Conservation (phyloP, 805 yeast species). For the Saccharomycopsis sp. region DNA sequence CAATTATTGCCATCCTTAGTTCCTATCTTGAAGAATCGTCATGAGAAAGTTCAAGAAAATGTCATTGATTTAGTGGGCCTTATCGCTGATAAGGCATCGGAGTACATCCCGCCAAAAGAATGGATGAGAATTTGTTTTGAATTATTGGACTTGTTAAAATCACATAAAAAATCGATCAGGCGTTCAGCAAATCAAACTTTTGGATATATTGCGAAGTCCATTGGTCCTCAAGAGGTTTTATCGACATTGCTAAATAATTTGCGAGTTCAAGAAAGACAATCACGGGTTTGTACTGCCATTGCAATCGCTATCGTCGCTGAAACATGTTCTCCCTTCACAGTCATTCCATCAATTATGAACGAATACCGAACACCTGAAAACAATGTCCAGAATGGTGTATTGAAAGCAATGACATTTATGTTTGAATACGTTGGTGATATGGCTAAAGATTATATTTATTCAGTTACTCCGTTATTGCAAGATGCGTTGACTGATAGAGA, state of each 20-base stretch:
- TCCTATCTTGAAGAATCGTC: slow-evolving; percentile 83
- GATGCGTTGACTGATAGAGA: slow-evolving; percentile 90
- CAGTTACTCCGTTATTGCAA: slow-evolving; percentile 70
- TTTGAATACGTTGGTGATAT: slow-evolving; percentile 84
- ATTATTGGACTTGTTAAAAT: slow-evolving; percentile 78
- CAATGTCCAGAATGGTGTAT: slow-evolving; percentile 91
- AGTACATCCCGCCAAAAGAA: slow-evolving; percentile 80
- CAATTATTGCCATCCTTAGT: slow-evolving; percentile 83
- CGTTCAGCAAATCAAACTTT: slow-evolving; percentile 84
- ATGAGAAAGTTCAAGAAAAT: slow-evolving; percentile 84
- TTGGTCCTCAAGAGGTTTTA: slow-evolving; percentile 93
- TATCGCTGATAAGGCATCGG: slow-evolving; percentile 75
- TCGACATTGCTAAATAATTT: slow-evolving; percentile 77
- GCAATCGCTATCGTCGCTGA: slow-evolving; percentile 97
- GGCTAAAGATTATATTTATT: slow-evolving; percentile 75
- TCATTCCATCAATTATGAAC: slow-evolving; percentile 90
- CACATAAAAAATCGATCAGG: slow-evolving; percentile 69
- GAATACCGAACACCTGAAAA: slow-evolving; percentile 89
- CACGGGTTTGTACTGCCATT: slow-evolving; percentile 94
- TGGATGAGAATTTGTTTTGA: slow-evolving; percentile 98
- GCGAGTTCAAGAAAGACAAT: slow-evolving; percentile 90
- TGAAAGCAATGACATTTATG: slow-evolving; percentile 84
- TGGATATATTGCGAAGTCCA: slow-evolving; percentile 83
- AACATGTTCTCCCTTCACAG: slow-evolving; percentile 86
- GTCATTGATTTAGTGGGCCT: slow-evolving; percentile 73